Evolutionary conservation across 805 yeast genomes (phyloP), one percentile per base, ranked within the genome.

Genomic region (Saccharomycopsis sp.): DNA sequence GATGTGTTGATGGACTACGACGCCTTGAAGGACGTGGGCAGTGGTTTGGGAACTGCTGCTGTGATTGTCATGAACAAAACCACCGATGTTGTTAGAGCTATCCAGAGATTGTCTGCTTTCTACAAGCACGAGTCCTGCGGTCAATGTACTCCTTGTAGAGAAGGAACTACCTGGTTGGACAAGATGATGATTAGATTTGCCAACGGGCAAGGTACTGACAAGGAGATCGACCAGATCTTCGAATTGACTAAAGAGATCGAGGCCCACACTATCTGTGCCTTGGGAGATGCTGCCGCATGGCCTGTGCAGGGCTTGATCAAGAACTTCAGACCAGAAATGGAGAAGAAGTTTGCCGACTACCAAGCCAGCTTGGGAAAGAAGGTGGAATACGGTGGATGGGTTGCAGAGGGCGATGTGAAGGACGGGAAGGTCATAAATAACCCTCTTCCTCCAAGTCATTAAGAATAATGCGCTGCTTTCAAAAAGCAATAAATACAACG

Each of bases 261-360:
- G 74, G 96, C 95, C 53, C 96, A 89, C 74, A 88, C 96, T 55
- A 89, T 89, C 67, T 89, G 96, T 76, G 96, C 95, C 34, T 78
- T 89, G 68, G 96, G 96, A 60, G 96, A 89, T 69, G 96, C 96
- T 37, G 90, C 95, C 59, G 91, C 94, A 34, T 89, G 96, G 96
- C 96, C 96, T 51, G 80, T 89, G 62, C 96, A 89, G 75, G 96
- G 96, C 59, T 80, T 89, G 64, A 87, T 89, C 66, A 85, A 86
- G 71, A 85, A 87, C 63, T 89, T 89, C 80, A 81, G 89, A 71
- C 96, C 96, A 15, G 82, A 83, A 63, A 83, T 89, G 80, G 84
- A 83, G 66, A 89, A 84, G 61, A 82, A 91, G 74, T 84, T 89
- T 68, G 76, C 80, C 62, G 73, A 85, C 67, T 89, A 77, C 76